phyloP scores from a whole-genome alignment of 257 asterid genomes.

The Galeopsis tetrahit region DNA sequence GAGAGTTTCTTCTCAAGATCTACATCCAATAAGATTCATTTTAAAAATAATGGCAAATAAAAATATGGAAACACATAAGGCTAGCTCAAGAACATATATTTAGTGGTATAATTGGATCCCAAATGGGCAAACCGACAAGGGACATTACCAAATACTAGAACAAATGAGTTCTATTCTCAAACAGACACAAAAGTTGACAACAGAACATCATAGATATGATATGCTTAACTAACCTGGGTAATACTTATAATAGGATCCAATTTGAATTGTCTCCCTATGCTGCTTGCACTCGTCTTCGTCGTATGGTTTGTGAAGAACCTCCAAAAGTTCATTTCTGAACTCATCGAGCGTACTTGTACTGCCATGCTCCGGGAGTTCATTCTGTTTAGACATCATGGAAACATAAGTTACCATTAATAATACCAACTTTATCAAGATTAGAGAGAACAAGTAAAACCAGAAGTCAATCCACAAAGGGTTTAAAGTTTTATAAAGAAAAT shows the following conservation, averaged over 20 bases:
- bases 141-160: background rate
- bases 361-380: background rate
- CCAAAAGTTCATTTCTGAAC: slow-evolving; percentile 37
- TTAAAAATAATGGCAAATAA: background rate
- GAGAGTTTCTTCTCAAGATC: slow-evolving; percentile 38
- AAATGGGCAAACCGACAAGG: slow-evolving; percentile 2
- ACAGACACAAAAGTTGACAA: background rate
- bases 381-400: background rate
- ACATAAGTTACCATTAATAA: background rate
- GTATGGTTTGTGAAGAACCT: slow-evolving; percentile 10
- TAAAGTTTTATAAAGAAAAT: background rate
- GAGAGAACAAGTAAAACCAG: background rate
- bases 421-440: background rate
- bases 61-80: background rate
- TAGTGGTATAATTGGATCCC: background rate
- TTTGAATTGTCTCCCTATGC: background rate
- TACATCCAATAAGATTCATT: slow-evolving; percentile 29
- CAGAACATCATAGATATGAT: background rate
- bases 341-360: background rate
- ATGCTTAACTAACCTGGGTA: slow-evolving; percentile 12
- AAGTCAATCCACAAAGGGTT: background rate
- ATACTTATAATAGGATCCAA: background rate
- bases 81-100: background rate
- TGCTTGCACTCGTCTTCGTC: background rate
- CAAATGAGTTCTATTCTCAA: background rate